Percentiles rank a stretch among this genome's conserved stretches.
phyloP scores from a whole-genome alignment of 495 filamentous ascomycete genomes.

The Margaritispora aquatica region DNA sequence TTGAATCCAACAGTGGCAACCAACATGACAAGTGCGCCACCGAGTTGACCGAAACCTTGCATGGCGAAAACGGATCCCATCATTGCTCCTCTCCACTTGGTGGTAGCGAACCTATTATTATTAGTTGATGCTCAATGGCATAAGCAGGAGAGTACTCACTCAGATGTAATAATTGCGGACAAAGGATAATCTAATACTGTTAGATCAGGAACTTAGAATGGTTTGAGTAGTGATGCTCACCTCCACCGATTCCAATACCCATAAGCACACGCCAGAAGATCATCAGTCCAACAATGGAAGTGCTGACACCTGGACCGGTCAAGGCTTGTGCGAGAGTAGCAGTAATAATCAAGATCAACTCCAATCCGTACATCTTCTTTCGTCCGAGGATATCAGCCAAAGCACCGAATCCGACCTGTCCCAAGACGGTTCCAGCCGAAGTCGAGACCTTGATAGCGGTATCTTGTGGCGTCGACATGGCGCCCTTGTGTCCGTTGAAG shows the following conservation, averaged over 20 bases:
- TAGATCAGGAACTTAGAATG: neutral
- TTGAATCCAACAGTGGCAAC: slow-evolving; percentile 70
- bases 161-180: slow-evolving; percentile 76
- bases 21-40: slow-evolving; percentile 62
- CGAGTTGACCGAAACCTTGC: slow-evolving; percentile 74
- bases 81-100: slow-evolving; percentile 72
- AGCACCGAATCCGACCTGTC: slow-evolving; percentile 76
- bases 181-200: slow-evolving; percentile 63
- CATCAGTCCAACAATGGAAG: slow-evolving; percentile 68
- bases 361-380: slow-evolving; percentile 77
- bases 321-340: slow-evolving; percentile 75
- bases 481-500: slow-evolving; percentile 41
- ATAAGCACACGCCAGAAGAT: slow-evolving; percentile 89
- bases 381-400: slow-evolving; percentile 73
- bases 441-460: slow-evolving; percentile 86
- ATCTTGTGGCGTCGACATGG: slow-evolving; percentile 57
- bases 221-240: neutral
- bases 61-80: slow-evolving; percentile 84
- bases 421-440: slow-evolving; percentile 79
- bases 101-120: slow-evolving; percentile 52
- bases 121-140: neutral
- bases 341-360: slow-evolving; percentile 83
- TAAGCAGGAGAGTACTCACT: slow-evolving; percentile 26
- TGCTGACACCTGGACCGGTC: slow-evolving; percentile 56
- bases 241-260: slow-evolving; percentile 20